phyloP scores from a whole-genome alignment of 2,329 filamentous ascomycete species.

The Penicillium polonicum region DNA sequence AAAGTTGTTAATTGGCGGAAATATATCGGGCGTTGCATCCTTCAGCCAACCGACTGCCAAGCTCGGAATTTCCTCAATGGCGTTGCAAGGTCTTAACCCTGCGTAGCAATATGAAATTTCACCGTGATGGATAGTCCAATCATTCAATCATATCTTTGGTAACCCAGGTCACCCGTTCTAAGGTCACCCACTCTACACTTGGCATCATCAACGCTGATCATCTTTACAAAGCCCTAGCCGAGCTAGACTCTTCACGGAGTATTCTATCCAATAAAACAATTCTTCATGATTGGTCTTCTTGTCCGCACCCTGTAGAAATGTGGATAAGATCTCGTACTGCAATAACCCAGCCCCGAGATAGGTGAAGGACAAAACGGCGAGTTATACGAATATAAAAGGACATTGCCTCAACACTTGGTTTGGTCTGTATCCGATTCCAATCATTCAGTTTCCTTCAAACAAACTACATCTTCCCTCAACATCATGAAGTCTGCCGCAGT shows the following conservation, averaged over 20 bases:
- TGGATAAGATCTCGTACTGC: background rate
- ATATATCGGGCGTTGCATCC: slow-evolving; percentile 1
- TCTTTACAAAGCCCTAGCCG: background rate
- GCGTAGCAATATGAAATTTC: background rate
- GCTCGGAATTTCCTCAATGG: background rate
- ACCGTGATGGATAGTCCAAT: background rate
- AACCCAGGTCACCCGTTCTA: background rate
- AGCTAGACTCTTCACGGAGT: background rate
- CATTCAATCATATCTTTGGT: background rate
- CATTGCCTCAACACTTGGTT: background rate
- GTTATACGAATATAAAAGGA: background rate
- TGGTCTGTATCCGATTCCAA: background rate
- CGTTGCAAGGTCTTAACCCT: background rate
- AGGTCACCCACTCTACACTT: no score
- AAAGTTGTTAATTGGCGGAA: background rate
- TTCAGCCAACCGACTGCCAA: background rate
- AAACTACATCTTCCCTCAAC: background rate
- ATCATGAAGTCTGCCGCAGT: background rate
- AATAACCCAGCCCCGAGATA: no score
- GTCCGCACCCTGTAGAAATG: slow-evolving; percentile 1
- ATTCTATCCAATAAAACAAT: no score
- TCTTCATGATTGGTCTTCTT: background rate
- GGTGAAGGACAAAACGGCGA: background rate
- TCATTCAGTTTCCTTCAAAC: background rate
- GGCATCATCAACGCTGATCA: background rate